Conservation (phyloP, 768 basidiomycete species). For the Gautieria morchelliformis region DNA sequence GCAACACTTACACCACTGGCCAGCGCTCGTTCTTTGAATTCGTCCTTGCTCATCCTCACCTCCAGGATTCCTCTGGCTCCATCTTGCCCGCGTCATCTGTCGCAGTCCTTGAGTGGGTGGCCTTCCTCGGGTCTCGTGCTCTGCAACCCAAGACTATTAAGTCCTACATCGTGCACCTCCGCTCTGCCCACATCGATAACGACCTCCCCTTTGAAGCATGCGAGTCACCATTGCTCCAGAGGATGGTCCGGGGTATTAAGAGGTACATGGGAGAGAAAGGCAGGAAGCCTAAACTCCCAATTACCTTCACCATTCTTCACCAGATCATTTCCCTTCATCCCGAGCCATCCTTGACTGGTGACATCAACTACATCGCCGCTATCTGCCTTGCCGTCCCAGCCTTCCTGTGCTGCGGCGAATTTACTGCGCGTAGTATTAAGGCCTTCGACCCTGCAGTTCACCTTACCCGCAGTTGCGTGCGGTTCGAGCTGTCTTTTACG, state of each 20-base stretch:
- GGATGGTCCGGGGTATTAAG: conserved; percentile 13
- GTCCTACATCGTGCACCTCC: too few relatives aligned
- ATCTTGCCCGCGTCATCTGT: conserved; percentile 6
- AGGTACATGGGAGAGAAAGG: conserved; percentile 7
- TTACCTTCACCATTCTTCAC: conserved; percentile 17
- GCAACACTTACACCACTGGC: conserved; percentile 21
- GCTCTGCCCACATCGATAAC: too few relatives aligned
- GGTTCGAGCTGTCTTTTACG: neutral
- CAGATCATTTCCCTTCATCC: conserved; percentile 6
- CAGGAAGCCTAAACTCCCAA: conserved; percentile 19
- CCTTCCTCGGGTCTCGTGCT: too few relatives aligned
- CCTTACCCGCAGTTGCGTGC: neutral
- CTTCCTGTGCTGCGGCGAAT: neutral
- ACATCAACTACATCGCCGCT: neutral
- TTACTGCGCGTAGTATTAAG: neutral
- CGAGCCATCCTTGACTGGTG: neutral
- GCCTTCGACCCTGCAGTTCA: neutral
- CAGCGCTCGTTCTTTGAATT: conserved; percentile 18
- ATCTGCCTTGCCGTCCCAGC: neutral
- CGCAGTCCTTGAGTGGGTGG: too few relatives aligned
- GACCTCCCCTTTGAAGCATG: too few relatives aligned
- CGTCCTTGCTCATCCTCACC: conserved; percentile 14
- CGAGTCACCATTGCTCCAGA: too few relatives aligned
- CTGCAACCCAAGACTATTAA: too few relatives aligned
- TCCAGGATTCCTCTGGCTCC: conserved; percentile 1